A percentile compares a stretch with the other conserved stretches of the same genome.
Conservation (phyloP, 768 basidiomycete genomes). For the Tylopilus plumbeoviolaceoides region DNA sequence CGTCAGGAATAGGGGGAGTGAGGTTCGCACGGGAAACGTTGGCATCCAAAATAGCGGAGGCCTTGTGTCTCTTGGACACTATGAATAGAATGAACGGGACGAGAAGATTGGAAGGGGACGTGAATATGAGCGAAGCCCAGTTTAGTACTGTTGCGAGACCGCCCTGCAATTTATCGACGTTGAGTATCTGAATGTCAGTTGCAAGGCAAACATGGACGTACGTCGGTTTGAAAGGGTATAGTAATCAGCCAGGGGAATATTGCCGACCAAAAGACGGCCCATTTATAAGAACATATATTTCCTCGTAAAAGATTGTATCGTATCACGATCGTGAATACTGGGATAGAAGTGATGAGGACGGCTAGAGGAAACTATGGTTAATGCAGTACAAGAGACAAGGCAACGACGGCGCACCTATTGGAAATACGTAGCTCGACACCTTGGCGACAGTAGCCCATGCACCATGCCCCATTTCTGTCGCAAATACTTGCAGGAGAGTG, state of each 20-base stretch:
- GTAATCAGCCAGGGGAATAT: slow-evolving; percentile 21
- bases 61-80: slow-evolving; percentile 16
- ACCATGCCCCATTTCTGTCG: slow-evolving; percentile 1
- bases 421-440: slow-evolving; percentile 19
- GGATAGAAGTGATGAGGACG: slow-evolving; percentile 24
- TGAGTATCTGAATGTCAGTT: background rate
- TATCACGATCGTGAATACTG: slow-evolving; percentile 22
- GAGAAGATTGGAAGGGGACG: slow-evolving; percentile 21
- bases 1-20: background rate
- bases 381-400: too few relatives aligned
- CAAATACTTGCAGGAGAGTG: slow-evolving; percentile 19
- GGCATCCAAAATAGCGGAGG: slow-evolving; percentile 18
- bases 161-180: background rate
- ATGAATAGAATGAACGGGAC: slow-evolving; percentile 21
- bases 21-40: slow-evolving; percentile 1
- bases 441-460: slow-evolving; percentile 5
- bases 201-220: background rate
- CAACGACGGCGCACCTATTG: slow-evolving; percentile 10
- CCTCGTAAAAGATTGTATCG: slow-evolving; percentile 25
- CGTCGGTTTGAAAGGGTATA: slow-evolving; percentile 26
- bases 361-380: slow-evolving; percentile 6
- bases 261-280: slow-evolving; percentile 23
- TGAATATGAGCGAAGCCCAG: slow-evolving; percentile 25
- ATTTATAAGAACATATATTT: slow-evolving; percentile 21
- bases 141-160: slow-evolving; percentile 18